A percentile compares a stretch with the other conserved stretches of the same genome.
Conservation (phyloP, 164 flowering plant genomes). For the Dillenia suffruticosa region DNA sequence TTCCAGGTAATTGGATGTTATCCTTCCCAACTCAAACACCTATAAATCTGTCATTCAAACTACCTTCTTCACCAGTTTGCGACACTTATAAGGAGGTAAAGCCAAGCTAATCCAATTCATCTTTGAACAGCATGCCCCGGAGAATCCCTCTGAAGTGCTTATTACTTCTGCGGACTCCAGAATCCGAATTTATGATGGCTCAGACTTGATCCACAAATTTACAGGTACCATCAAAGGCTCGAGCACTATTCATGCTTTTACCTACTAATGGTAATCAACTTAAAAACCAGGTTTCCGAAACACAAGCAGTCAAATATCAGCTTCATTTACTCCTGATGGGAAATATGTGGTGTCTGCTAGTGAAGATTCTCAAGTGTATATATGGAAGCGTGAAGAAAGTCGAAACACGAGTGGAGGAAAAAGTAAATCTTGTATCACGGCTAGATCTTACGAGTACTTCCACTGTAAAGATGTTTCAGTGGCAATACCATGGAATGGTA, state of each 20-base stretch:
- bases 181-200: slow-evolving; percentile 51
- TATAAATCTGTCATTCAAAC: not conserved
- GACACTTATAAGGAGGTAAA: not conserved
- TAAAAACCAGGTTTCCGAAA: slow-evolving; percentile 65
- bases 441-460: slow-evolving; percentile 61
- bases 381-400: slow-evolving; percentile 70
- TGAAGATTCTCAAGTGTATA: slow-evolving; percentile 76
- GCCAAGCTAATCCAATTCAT: slow-evolving; percentile 5
- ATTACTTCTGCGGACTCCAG: slow-evolving; percentile 87
- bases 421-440: slow-evolving; percentile 26
- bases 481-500: slow-evolving; percentile 85
- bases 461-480: slow-evolving; percentile 76
- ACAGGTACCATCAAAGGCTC: slow-evolving; percentile 40
- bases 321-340: slow-evolving; percentile 55
- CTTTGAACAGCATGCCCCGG: slow-evolving; percentile 56
- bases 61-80: not conserved
- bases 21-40: not conserved
- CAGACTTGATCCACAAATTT: slow-evolving; percentile 55
- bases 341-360: slow-evolving; percentile 69
- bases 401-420: slow-evolving; percentile 29
- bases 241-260: not conserved
- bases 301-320: slow-evolving; percentile 76
- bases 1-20: slow-evolving; percentile 53
- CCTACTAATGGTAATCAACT: not conserved
- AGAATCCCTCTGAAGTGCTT: slow-evolving; percentile 70